Evolutionary conservation across 176 grass and related monocot genomes (phyloP), one percentile per base, ranked within the genome.

Genomic region (Melocanna baccifera): DNA sequence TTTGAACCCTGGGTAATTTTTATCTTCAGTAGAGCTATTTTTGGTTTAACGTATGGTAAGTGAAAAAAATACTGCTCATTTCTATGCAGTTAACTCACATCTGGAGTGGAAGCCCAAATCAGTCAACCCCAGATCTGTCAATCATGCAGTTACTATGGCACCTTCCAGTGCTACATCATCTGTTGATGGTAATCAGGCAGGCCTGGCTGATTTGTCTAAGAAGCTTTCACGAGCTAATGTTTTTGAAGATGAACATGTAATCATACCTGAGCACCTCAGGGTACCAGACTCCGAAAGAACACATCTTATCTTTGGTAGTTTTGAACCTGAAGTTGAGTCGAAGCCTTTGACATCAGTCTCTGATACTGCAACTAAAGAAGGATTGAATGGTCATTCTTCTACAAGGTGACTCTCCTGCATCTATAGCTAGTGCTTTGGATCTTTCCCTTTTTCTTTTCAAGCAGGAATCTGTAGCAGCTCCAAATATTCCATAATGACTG

Each of bases 91-190:
- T 52, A 83, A 26, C 47, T 43, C 83, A 50, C 81, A 86, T 82
- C 77, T 92, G 76, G 93, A 92, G 75, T 95, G 93, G 93, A 92
- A 92, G 76, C 91, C 91, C 16, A 95, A 95, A 92, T 87, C 93
- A 79, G 58, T 75, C 75, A 92, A 77, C 55, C 67, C 80, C 62
- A 55, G 59, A 50, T 66, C 34, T 83, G 67, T 45, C 36, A 86
- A 71, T 62, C 56, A 40, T 78, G 57, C 20, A 73, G 58, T 85
- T 79, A 62, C 29, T 75, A 32, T 53, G 69, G 42, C 53, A 39
- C 46, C 29, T 72, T 52, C 85, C 19, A 51, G 34, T 84, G 81
- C 86, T 75, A 43, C 72, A 67, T 80, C 69, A 53, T 66, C 57
- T 84, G 48, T 52, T 74, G 77, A 87, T 85, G 46, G 69, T 70